Evolutionary conservation across 2,329 filamentous ascomycete species (phyloP).

Genomic region (Coleophoma eucalyptorum): DNA sequence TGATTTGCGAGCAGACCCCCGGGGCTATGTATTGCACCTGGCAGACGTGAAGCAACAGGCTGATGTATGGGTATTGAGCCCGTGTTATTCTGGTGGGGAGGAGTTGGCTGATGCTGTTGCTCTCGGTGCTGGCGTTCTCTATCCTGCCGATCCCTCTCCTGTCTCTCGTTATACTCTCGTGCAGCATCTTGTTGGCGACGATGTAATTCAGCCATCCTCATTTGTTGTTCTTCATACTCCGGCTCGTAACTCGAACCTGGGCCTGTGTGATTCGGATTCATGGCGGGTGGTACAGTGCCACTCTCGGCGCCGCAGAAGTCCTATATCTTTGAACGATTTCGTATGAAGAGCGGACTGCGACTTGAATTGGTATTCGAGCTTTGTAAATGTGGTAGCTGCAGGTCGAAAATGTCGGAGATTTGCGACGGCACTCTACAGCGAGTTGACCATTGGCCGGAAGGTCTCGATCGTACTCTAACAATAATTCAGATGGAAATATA

Average conservation of each 20-base stretch:
- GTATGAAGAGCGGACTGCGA: no score
- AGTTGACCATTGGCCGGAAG: no score
- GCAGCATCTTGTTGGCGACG: slow-evolving; percentile 45
- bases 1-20: slow-evolving; percentile 81
- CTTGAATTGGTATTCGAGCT: no score
- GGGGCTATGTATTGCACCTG: slow-evolving; percentile 84
- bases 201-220: slow-evolving; percentile 16
- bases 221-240: slow-evolving; percentile 40
- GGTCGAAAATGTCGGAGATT: no score
- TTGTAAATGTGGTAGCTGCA: no score
- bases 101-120: slow-evolving; percentile 54
- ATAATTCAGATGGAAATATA: no score
- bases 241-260: slow-evolving; percentile 31
- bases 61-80: slow-evolving; percentile 91
- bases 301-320: background rate
- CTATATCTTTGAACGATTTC: no score
- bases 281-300: slow-evolving; percentile 13
- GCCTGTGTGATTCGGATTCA: slow-evolving; percentile 25
- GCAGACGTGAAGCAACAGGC: slow-evolving; percentile 78
- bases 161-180: slow-evolving; percentile 45
- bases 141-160: slow-evolving; percentile 54
- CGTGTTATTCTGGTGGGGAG: slow-evolving; percentile 81
- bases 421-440: no score
- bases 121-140: slow-evolving; percentile 60
- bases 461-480: no score